Base-by-base conservation (phyloP, 83 land plant species). In the Diphasiastrum complanatum region DNA sequence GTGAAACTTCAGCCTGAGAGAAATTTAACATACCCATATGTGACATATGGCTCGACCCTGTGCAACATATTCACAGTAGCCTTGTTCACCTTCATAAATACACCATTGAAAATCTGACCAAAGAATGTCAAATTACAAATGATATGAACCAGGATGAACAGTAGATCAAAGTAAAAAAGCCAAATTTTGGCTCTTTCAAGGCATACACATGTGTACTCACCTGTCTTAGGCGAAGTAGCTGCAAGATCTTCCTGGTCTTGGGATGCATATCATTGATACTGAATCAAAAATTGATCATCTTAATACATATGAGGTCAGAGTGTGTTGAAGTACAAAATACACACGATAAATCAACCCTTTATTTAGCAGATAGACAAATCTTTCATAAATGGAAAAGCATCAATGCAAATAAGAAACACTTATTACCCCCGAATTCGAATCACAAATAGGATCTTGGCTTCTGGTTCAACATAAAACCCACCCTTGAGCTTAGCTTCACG, bases 181-280 rank as follows among this genome's bases (percentile, higher is more conserved):
- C 41, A 38, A 38, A 14, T 6, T 6, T 38, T 6, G 51, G 5
- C 8, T 18, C n/a, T 5, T 18, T 49, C 51, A 49, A 25, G 31
- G 27, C 27, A n/a, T n/a, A n/a, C n/a, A n/a, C n/a, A 48, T 18
- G 18, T 18, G 23, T 48, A 40, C 43, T 48, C 19, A 55, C 59
- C 52, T 60, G 63, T 40, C 76, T 53, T 54, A 86, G 63, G 27
- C 82, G 66, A 55, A 83, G 47, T 23, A 43, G 69, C 46, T 76
- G 65, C 40, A 86, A 51, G 29, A 80, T 70, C 64, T 80, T 77
- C 60, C 68, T 60, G 23, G 78, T 76, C 50, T 64, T 73, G 1
- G 84, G 84, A 64, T 80, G 84, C 79, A 85, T 79, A 23, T 72
- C 86, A 37, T 60, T 79, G 65, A 49, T 71, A 14, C 88, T 84